phyloP scores from a whole-genome alignment of 2,329 filamentous ascomycete genomes.

The Podosphaera aphanis region DNA sequence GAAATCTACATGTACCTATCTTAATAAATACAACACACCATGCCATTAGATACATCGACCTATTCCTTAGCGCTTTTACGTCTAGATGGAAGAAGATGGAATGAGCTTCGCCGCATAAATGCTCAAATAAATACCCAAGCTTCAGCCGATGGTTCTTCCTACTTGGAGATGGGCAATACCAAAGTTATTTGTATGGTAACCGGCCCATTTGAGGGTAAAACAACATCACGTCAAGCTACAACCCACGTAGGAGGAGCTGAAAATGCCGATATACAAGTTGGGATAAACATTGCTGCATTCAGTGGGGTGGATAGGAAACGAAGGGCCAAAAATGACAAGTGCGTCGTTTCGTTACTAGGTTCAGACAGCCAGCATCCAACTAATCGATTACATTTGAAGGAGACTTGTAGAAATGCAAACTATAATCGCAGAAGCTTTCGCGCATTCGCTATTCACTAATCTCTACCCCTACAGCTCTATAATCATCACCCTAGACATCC shows the following conservation, averaged over 20 bases:
- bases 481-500: slow-evolving; percentile 59
- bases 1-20: too few relatives aligned
- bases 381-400: background rate
- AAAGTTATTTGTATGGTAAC: slow-evolving; percentile 85
- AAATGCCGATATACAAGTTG: slow-evolving; percentile 50
- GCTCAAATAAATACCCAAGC: slow-evolving; percentile 83
- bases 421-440: slow-evolving; percentile 55
- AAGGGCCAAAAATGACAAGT: slow-evolving; percentile 58
- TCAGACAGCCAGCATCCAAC: background rate
- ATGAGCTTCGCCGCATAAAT: slow-evolving; percentile 73
- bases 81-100: slow-evolving; percentile 77
- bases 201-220: slow-evolving; percentile 52
- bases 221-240: slow-evolving; percentile 19
- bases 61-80: slow-evolving; percentile 70
- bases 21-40: slow-evolving; percentile 21
- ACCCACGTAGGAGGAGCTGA: slow-evolving; percentile 12
- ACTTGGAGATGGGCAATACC: slow-evolving; percentile 93
- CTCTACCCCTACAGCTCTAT: slow-evolving; percentile 79
- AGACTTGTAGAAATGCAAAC: slow-evolving; percentile 43
- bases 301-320: slow-evolving; percentile 67
- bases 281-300: slow-evolving; percentile 71
- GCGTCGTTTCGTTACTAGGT: slow-evolving; percentile 15
- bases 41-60: slow-evolving; percentile 87
- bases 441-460: slow-evolving; percentile 58
- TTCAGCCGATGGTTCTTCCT: slow-evolving; percentile 75